Base-by-base conservation (phyloP, 345 rosid species). In the Eutrema yunnanense region DNA sequence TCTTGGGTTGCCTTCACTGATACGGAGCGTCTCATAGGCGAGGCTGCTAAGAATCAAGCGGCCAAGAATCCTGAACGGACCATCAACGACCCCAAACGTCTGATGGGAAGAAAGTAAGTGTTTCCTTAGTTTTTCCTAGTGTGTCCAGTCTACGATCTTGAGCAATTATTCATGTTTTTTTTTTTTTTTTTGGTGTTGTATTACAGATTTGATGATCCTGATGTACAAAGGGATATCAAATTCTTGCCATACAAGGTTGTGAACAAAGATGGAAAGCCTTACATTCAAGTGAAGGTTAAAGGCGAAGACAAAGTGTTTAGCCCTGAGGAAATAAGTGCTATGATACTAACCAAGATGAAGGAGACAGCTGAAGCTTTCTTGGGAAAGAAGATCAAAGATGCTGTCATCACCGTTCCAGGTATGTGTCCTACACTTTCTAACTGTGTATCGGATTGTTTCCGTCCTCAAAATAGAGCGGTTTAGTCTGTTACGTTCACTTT, bases 1-100 rank as follows among this genome's bases (percentile, higher is more conserved):
- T 85, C 92, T 0, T 83, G 89, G 89, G 92, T 87, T 40, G 89
- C 92, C 1, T 87, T 85, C 72, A 82, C 91, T 26, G 91, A 85
- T 30, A 75, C 81, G 0, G 87, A 88, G 73, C 86, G 88, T 74
- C 82, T 86, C 41, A 84, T 88, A 4, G 91, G 91, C 34, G 87
- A 86, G 40, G 90, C 90, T 0, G 88, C 90, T 5, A 86, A 86
- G 75, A 86, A 83, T 65, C 90, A 86, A 69, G 87, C 88, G 33
- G 73, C 87, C 22, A 60, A 71, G 71, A 86, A 83, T 54, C 75
- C 84, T 2, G 79, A 84, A 3, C 76, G 87, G 22, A 87, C 91
- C 8, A 38, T 87, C 59, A 83, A 77, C 3, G 88, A 77, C 22
- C 82, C 81, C 1, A 86, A 86, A 78, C 84, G 88, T n/a, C 87